Conservation (phyloP, 371 early-diverging fungal species). For the Smittium culicis region DNA sequence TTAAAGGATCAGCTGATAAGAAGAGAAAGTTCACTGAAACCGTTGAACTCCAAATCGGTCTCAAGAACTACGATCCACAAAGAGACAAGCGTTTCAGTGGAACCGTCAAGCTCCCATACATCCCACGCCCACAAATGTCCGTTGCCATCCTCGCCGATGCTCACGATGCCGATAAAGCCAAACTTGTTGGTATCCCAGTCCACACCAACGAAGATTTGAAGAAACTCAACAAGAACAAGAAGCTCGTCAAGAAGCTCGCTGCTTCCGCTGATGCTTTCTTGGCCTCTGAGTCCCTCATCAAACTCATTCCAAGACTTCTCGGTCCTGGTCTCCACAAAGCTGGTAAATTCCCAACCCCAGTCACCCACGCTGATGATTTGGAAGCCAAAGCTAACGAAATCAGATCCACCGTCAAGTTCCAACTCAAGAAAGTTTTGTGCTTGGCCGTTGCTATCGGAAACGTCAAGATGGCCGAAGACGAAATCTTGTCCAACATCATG, state of each 20-base stretch:
- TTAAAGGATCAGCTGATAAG: conserved; percentile 67
- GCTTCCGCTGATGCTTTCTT: conserved; percentile 93
- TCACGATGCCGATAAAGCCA: conserved; percentile 88
- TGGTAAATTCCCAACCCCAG: conserved; percentile 97
- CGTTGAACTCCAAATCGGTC: conserved; percentile 94
- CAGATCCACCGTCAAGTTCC: conserved; percentile 98
- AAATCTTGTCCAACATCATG: conserved; percentile 95
- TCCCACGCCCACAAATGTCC: conserved; percentile 84
- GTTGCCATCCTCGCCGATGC: conserved; percentile 96
- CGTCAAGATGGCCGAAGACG: conserved; percentile 89
- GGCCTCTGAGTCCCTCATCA: conserved; percentile 94
- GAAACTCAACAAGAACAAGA: conserved; percentile 99
- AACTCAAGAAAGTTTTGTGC: conserved; percentile 97
- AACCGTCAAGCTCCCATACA: conserved; percentile 85
- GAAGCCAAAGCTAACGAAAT: conserved; percentile 84
- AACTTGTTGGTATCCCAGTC: conserved; percentile 81
- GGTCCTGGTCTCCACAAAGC: conserved; percentile 94
- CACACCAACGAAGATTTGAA: conserved; percentile 95
- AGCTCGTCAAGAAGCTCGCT: conserved; percentile 96
- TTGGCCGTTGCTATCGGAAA: conserved; percentile 97
- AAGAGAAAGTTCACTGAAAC: conserved; percentile 90
- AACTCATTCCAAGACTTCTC: conserved; percentile 95
- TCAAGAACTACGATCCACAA: conserved; percentile 99
- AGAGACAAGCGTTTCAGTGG: conserved; percentile 99
- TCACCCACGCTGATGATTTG: conserved; percentile 83